Conservation (phyloP, 305 asterid species). For the Coffea humblotiana region DNA sequence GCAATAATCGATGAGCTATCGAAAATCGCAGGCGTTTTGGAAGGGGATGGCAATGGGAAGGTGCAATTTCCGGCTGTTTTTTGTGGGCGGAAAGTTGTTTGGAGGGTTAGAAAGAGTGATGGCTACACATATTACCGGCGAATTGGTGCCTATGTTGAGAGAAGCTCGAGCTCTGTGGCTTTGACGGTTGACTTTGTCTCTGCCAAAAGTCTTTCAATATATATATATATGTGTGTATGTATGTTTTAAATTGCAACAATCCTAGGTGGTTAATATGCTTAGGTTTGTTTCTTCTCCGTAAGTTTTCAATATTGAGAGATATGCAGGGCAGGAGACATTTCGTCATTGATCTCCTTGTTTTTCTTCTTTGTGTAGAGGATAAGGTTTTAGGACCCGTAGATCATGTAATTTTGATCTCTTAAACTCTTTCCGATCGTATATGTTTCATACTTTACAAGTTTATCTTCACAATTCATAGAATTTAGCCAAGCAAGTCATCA, state of each 20-base stretch:
- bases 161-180: slow-evolving; percentile 73
- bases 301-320: background rate
- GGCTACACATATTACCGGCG: slow-evolving; percentile 73
- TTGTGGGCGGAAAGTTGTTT: slow-evolving; percentile 64
- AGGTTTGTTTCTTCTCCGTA: background rate
- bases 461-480: background rate
- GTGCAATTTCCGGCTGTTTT: slow-evolving; percentile 60
- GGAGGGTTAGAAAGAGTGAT: slow-evolving; percentile 73
- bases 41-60: slow-evolving; percentile 7
- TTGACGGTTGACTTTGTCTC: slow-evolving; percentile 26
- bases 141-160: slow-evolving; percentile 58
- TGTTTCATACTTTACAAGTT: background rate
- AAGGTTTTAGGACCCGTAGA: background rate
- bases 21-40: slow-evolving; percentile 10
- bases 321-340: background rate
- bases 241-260: background rate
- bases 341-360: background rate
- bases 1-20: slow-evolving; percentile 27
- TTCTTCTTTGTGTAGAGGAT: background rate
- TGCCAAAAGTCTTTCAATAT: background rate
- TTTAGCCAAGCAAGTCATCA: background rate
- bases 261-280: background rate
- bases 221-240: too few species aligned
- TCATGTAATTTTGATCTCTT: background rate
- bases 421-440: background rate